Base-by-base conservation (phyloP, 2,329 filamentous ascomycete genomes). In the Aspergillus eucalypticola region DNA sequence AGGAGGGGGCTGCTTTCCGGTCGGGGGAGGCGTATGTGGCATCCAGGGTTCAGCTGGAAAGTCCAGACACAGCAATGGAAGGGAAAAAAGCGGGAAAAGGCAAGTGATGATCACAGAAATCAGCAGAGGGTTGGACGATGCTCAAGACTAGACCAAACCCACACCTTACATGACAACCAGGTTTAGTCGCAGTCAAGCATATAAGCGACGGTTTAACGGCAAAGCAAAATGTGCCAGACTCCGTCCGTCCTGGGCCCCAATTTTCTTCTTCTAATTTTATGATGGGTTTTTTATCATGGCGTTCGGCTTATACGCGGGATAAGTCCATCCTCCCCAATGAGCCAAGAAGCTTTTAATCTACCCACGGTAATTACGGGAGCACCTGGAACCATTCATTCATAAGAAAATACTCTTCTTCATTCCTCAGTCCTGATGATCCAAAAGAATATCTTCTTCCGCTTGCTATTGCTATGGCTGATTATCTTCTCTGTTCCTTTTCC, bases 41-140 rank as follows among this genome's bases (percentile, higher is more conserved):
- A 50, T 50, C 46, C 46, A 50, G 46, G 46, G 46, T 50, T 50
- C 46, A 50, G 46, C 46, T 29, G 46, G 7, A n/a, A 50, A 50
- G 25, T 50, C 46, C 46, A 50, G 46, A 50, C 46, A 3, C 46
- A 19, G 46, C 46, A 50, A n/a, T 29, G 46, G 23, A 50, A 29
- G 46, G 46, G 46, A 23, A 35, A 50, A 49, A 32, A 50, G 46
- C 46, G 46, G 27, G 25, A 50, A 50, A n/a, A n/a, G n/a, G 25
- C 46, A 27, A 27, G 46, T n/a, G 46, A 50, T 50, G 46, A 50
- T 50, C 46, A 8, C 46, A 50, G 32, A 50, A 29, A 50, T 50
- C 44, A 3, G 23, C 8, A 23, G 27, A 48, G 44, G 21, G 21
- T 8, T 25, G 11, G 8, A 44, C 17, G 44, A 49, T 49, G 21